Evolutionary conservation across 805 yeast genomes (phyloP).

Genomic region (Nakazawaea ambrosiae): DNA sequence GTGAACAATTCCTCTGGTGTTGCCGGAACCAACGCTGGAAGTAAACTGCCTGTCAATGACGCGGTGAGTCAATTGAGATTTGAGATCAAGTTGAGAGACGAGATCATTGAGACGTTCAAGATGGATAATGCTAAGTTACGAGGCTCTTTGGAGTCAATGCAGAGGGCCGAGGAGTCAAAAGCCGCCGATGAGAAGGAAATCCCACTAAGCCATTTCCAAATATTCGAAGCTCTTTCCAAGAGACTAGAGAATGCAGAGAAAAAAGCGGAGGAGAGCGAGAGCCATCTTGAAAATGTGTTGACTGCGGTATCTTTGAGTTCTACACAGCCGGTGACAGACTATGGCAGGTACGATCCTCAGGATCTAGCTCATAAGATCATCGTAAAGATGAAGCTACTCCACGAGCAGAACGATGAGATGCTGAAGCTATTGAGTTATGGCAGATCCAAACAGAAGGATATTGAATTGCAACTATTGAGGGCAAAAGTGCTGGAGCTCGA

Average conservation of each 20-base stretch:
- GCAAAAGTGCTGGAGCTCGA: conserved; percentile 42
- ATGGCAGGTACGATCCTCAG: conserved; percentile 66
- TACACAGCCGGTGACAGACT: conserved; percentile 34
- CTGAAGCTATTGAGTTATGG: conserved; percentile 69
- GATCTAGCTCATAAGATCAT: conserved; percentile 71
- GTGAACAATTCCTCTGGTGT: no score
- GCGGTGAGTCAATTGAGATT: conserved; percentile 30
- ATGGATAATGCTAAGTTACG: conserved; percentile 33
- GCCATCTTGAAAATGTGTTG: conserved; percentile 53
- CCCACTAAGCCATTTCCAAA: conserved; percentile 19
- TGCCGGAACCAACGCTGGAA: no score
- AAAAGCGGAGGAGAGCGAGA: conserved; percentile 56
- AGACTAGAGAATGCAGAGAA: conserved; percentile 22
- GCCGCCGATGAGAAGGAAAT: neutral
- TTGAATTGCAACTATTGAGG: conserved; percentile 58
- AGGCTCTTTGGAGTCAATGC: conserved; percentile 36
- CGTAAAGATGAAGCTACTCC: conserved; percentile 50
- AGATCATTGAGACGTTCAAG: conserved; percentile 39
- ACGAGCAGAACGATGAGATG: conserved; percentile 64
- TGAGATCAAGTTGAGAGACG: conserved; percentile 49
- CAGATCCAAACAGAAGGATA: conserved; percentile 62
- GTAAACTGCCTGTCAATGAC: neutral
- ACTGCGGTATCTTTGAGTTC: conserved; percentile 51
- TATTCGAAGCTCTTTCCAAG: conserved; percentile 22
- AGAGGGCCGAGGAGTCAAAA: no score